These are phyloP conservation scores for Pleurotus citrinopileatus DNA, from an alignment of 768 basidiomycete genomes.

Conservation along the genomic window DNA sequence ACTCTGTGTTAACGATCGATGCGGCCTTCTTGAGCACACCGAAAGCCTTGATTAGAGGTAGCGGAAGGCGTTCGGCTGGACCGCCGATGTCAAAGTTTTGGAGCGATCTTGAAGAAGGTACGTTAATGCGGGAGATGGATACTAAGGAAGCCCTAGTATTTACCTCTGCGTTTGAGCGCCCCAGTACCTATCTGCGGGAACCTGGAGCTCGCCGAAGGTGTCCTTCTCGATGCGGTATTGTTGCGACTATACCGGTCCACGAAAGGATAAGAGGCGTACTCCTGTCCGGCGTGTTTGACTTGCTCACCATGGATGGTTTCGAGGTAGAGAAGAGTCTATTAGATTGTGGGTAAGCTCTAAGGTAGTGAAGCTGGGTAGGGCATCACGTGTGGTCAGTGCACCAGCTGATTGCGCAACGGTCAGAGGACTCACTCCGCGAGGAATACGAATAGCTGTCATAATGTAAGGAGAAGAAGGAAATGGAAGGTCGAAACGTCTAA, in stretches of 20 bases:
- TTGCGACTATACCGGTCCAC: slow-evolving; percentile 31
- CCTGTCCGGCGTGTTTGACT: not conserved
- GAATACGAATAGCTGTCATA: not conserved
- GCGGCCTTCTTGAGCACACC: slow-evolving; percentile 98
- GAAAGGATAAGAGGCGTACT: too few species aligned
- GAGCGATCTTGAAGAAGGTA: slow-evolving; percentile 50
- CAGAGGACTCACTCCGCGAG: slow-evolving; percentile 1
- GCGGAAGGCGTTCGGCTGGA: slow-evolving; percentile 87
- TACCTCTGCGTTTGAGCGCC: slow-evolving; percentile 97
- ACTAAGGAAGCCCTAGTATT: slow-evolving; percentile 11
- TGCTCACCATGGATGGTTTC: slow-evolving; percentile 25
- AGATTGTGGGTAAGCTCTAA: not conserved
- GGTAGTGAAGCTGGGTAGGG: not conserved
- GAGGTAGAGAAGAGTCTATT: slow-evolving; percentile 32
- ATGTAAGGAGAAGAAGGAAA: not conserved
- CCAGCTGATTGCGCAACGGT: not conserved
- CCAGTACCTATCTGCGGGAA: slow-evolving; percentile 81
- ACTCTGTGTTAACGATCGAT: slow-evolving; percentile 81
- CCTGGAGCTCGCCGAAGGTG: slow-evolving; percentile 93
- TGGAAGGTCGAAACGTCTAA: not conserved
- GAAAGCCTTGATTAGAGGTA: slow-evolving; percentile 96
- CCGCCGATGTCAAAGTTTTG: slow-evolving; percentile 99
- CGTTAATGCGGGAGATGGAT: not conserved
- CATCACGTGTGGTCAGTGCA: slow-evolving; percentile 6
- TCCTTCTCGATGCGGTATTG: slow-evolving; percentile 82